These are phyloP conservation scores for Babesia sp. DNA, from an alignment of 169 alveolate genomes.

Conservation along the genomic window DNA sequence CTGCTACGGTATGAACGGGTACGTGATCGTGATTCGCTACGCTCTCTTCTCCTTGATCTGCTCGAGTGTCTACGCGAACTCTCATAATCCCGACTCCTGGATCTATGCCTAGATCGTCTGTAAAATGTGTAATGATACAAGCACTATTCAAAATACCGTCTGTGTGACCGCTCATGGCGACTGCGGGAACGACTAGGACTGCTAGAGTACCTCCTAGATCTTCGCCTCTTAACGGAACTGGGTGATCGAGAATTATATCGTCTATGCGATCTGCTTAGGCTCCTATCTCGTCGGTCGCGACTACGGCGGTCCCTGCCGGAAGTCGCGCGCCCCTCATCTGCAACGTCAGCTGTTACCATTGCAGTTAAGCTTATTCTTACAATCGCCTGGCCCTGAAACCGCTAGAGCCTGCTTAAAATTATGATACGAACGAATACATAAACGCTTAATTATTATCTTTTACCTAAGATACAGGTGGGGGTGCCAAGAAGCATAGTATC, in stretches of 20 bases:
- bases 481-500: background rate
- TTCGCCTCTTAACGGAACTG: background rate
- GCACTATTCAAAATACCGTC: background rate
- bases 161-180: constrained; percentile 22
- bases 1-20: constrained; percentile 10
- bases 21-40: constrained; percentile 21
- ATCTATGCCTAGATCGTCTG: constrained; percentile 9
- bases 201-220: constrained; percentile 10
- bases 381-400: background rate
- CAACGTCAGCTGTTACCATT: constrained; percentile 37
- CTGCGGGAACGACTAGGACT: constrained; percentile 27
- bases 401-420: background rate
- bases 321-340: constrained; percentile 20
- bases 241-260: constrained; percentile 17
- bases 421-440: background rate
- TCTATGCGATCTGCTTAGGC: constrained; percentile 11
- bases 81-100: constrained; percentile 19
- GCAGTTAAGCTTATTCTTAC: constrained; percentile 22
- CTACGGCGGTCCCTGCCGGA: constrained; percentile 22
- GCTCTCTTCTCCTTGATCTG: constrained; percentile 29
- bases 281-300: constrained; percentile 12
- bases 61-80: constrained; percentile 25
- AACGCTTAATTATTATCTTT: background rate
- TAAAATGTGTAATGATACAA: background rate
- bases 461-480: constrained; percentile 1